These are phyloP conservation scores for Vigna radiata DNA, from an alignment of 306 rosid genomes.

Conservation along the genomic window DNA sequence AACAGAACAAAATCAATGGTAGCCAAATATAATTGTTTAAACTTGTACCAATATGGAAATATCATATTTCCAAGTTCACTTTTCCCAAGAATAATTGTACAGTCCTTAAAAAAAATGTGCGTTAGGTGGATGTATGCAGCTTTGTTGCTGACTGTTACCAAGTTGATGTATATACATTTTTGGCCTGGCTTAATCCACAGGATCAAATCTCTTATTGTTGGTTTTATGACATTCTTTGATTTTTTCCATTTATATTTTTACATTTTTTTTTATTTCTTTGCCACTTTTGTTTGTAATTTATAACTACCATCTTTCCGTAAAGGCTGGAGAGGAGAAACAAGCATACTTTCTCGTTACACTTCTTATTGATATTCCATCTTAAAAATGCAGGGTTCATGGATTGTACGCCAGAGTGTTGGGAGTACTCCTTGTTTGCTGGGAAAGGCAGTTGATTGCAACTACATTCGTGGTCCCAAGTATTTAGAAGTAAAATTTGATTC, in stretches of 20 bases:
- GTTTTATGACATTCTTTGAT: background rate
- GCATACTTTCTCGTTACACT: conserved; percentile 18
- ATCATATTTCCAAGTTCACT: conserved; percentile 1
- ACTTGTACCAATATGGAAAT: background rate
- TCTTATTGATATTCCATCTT: conserved; percentile 34
- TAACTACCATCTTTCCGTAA: background rate
- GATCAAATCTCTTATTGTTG: background rate
- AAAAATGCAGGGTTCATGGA: conserved; percentile 96
- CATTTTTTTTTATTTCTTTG: conserved; percentile 28
- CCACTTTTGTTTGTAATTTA: conserved; percentile 24
- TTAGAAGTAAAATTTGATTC: conserved; percentile 69
- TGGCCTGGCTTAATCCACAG: background rate
- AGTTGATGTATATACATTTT: conserved; percentile 5
- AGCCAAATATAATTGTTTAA: background rate
- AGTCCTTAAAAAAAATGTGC: background rate
- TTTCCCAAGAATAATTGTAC: background rate
- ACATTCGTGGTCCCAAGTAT: conserved; percentile 88
- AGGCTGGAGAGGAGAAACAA: conserved; percentile 25
- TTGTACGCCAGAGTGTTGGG: conserved; percentile 99
- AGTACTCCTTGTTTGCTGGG: conserved; percentile 97
- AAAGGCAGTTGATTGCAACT: conserved; percentile 98
- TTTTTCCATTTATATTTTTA: background rate
- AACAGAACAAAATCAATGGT: background rate
- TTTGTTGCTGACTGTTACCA: conserved; percentile 4
- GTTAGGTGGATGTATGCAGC: conserved; percentile 1